Base-by-base conservation (phyloP, 192 early-diverging fungal genomes). In the Nowakowskiella sp. region DNA sequence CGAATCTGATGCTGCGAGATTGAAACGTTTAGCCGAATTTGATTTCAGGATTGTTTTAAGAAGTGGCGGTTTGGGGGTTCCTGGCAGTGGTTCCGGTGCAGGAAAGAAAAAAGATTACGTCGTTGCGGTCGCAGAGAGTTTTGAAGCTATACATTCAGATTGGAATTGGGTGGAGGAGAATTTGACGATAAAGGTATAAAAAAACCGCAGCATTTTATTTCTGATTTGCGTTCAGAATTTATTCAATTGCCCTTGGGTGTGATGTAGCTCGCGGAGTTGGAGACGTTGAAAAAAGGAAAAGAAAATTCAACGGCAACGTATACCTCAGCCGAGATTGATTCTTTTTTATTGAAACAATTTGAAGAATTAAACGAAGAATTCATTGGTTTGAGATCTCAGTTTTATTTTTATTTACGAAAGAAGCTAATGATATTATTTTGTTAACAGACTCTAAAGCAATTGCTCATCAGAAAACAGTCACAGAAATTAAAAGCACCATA, bases 131-230 rank as follows among this genome's bases (percentile, higher is more conserved):
- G 76, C 55, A 28, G 72, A 70, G 4, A 71, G 60, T 13, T 79
- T 79, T 62, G 76, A 76, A 46, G 63, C 62, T 27, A 79, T 79
- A 43, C 76, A 76, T 39, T 44, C 57, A 6, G 70, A 76, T 56
- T 76, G 76, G 76, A 79, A 79, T 44, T 79, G 73, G 72, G 67
- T 79, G 19, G 76, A 79, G 53, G 33, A 55, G 28, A 76, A 79
- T 44, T 57, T 70, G 25, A 65, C 71, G 29, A 24, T 60, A 24
- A 76, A 79, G 60, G 67, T 73, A 29, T 5, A 46, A 30, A 32
- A 6, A 13, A 7, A 34, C 22, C 34, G 13, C 61, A 10, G 8
- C 13, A 6, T 57, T 30, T 31, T 43, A 10, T 22, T 10, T 13
- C 9, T 10, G 19, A 33, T 47, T 51, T 9, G 50, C 13, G 5